Base-by-base conservation (phyloP, 106 monocot genomes). In the Gastrodia elata region DNA sequence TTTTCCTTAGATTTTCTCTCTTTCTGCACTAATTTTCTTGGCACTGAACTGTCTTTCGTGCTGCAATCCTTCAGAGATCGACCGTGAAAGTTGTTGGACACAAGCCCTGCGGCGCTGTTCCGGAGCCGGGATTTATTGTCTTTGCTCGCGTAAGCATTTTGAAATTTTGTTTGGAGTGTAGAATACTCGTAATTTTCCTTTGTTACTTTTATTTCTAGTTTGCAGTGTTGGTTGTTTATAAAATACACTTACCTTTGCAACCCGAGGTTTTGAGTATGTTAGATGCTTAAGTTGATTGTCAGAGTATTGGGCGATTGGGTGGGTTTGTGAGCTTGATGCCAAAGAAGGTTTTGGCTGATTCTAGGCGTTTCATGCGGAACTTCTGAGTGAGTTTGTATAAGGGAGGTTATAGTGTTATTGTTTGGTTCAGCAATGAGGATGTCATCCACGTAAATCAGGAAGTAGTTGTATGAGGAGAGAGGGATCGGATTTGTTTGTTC, bases 61-160 rank as follows among this genome's bases (percentile, higher is more conserved):
- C 8, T 38, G 6, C 73, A 15, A 0, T 22, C 35, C 13, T 78
- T 18, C 80, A 96, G 92, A 86, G 88, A 46, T 61, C 77, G 28
- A 84, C 70, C 7, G 82, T 93, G 48, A 88, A 88, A 68, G 83
- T 97, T 20, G 82, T 91, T 14, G 91, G 94, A 15, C 84, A 84
- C 79, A 94, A 91, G 82, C 73, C 88, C 39, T 88, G 83, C 39
- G 94, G 91, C 5, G 88, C 88, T 5, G 86, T 94, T 28, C 94
- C 91, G 40, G 84, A 86, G 44, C 82, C 91, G 0, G 88, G 91
- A 30, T 84, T 84, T 14, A 43, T 90, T 16, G 88, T 94, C 75
- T 77, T 94, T 44, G 91, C 84, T 75, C 76, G 94, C 48, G 91
- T 94, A 77, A 81, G 84, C 3, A 33, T 24, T 32, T 27, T 67